A percentile compares a stretch with the other conserved stretches of the same genome.
Evolutionary conservation across 352 stramenopile species (phyloP).

Genomic region (Phytophthora ohioensis): DNA sequence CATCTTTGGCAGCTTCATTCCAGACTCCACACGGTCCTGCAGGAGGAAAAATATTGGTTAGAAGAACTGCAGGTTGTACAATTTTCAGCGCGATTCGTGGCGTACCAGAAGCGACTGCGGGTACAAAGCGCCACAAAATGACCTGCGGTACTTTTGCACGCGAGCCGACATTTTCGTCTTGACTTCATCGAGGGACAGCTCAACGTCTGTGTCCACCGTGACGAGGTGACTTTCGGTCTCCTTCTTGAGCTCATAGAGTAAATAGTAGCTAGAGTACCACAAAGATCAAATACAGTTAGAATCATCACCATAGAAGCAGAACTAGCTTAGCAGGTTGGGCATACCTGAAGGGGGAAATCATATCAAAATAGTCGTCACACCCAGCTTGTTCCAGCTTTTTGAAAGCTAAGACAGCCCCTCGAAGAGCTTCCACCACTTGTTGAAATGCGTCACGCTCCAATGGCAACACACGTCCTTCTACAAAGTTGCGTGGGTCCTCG

Average conservation of each 20-base stretch:
- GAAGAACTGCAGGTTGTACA: background rate
- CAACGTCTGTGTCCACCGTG: conserved; percentile 26
- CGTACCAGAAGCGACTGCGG: conserved; percentile 56
- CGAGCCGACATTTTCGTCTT: conserved; percentile 59
- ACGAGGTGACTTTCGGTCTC: conserved; percentile 46
- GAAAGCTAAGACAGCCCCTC: conserved; percentile 31
- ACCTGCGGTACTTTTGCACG: conserved; percentile 44
- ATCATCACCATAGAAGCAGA: background rate
- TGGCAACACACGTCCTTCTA: conserved; percentile 39
- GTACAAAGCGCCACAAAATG: conserved; percentile 47
- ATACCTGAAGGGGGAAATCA: conserved; percentile 49
- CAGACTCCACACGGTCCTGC: conserved; percentile 36
- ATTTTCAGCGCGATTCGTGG: background rate
- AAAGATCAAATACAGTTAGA: conserved; percentile 15
- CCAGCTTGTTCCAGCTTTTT: conserved; percentile 39
- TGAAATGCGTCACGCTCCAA: conserved; percentile 69
- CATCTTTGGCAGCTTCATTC: conserved; percentile 11
- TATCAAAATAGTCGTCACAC: conserved; percentile 24
- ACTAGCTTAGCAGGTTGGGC: background rate
- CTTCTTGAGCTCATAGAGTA: conserved; percentile 54
- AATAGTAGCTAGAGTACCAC: conserved; percentile 37
- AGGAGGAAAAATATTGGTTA: conserved; percentile 1
- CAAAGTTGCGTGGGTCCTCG: conserved; percentile 35
- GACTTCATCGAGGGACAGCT: conserved; percentile 39
- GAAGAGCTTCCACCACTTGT: conserved; percentile 60